These are phyloP conservation scores for Helicosporidium sp. DNA, from an alignment of 139 green algal species.

Conservation along the genomic window DNA sequence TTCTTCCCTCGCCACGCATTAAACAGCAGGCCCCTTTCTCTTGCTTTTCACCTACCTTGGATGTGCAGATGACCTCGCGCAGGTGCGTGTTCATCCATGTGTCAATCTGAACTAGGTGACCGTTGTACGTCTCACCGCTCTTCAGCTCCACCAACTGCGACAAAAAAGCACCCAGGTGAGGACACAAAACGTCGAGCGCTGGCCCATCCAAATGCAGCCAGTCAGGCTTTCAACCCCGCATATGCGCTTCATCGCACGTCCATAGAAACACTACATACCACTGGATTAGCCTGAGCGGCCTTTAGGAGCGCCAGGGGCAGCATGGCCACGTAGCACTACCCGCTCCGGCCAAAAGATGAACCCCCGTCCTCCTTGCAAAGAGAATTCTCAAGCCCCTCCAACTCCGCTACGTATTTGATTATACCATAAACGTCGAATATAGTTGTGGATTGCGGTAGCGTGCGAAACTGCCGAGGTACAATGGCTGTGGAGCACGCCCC, in stretches of 20 bases:
- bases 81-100: constrained; percentile 99
- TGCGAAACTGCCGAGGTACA: too few species aligned
- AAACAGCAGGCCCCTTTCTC: not conserved
- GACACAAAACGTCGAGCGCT: not conserved
- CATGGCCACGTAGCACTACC: too few species aligned
- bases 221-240: not conserved
- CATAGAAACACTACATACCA: too few species aligned
- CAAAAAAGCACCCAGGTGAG: not conserved
- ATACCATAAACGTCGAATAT: too few species aligned
- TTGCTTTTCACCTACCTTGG: constrained; percentile 34
- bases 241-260: constrained; percentile 18
- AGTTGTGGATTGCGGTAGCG: too few species aligned
- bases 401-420: too few species aligned
- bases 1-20: too few species aligned
- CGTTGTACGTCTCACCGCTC: constrained; percentile 97
- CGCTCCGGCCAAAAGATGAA: too few species aligned
- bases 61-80: constrained; percentile 92
- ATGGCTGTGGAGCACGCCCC: too few species aligned
- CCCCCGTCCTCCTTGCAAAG: too few species aligned
- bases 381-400: too few species aligned
- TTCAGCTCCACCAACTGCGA: constrained; percentile 90
- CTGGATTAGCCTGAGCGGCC: constrained; percentile 57
- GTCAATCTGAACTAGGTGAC: constrained; percentile 83
- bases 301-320: constrained; percentile 72
- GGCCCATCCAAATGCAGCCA: not conserved